Conservation (phyloP, 768 basidiomycete genomes). For the Trametes cubensis region DNA sequence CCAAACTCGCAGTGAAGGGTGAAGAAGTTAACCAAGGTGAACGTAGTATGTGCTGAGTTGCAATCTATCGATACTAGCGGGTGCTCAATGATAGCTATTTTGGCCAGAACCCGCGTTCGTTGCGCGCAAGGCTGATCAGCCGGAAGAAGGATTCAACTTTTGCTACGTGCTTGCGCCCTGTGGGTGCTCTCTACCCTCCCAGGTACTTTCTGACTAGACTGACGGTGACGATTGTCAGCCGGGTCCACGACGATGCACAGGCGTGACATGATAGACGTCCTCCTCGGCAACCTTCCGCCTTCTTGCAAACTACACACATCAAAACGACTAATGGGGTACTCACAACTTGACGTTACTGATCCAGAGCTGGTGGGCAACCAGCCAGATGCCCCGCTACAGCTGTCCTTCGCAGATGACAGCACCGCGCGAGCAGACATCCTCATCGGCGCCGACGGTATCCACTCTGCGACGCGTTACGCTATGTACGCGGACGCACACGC, state of each 20-base stretch:
- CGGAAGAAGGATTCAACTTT: constrained; percentile 20
- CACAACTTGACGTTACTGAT: constrained; percentile 7
- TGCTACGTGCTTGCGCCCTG: constrained; percentile 25
- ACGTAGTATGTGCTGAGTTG: not conserved
- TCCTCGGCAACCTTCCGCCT: constrained; percentile 24
- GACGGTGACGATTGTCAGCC: constrained; percentile 10
- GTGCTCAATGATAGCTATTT: no score
- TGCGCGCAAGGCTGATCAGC: constrained; percentile 25
- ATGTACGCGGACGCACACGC: constrained; percentile 16
- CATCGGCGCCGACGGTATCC: constrained; percentile 30
- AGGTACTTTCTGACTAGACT: not conserved
- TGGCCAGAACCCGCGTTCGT: constrained; percentile 27
- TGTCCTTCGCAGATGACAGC: constrained; percentile 22
- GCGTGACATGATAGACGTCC: constrained; percentile 28
- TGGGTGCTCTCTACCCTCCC: constrained; percentile 2
- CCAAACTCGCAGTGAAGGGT: constrained; percentile 17
- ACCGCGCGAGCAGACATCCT: constrained; percentile 27
- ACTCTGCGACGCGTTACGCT: constrained; percentile 20
- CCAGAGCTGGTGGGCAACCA: not conserved
- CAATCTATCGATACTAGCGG: no score
- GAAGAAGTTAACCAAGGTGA: not conserved
- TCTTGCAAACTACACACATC: constrained; percentile 20
- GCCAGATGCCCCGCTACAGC: not conserved
- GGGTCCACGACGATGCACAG: constrained; percentile 30
- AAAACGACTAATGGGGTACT: constrained; percentile 21